Conservation (phyloP, 1,284 basidiomycete species). For the Fomitopsis betulina region DNA sequence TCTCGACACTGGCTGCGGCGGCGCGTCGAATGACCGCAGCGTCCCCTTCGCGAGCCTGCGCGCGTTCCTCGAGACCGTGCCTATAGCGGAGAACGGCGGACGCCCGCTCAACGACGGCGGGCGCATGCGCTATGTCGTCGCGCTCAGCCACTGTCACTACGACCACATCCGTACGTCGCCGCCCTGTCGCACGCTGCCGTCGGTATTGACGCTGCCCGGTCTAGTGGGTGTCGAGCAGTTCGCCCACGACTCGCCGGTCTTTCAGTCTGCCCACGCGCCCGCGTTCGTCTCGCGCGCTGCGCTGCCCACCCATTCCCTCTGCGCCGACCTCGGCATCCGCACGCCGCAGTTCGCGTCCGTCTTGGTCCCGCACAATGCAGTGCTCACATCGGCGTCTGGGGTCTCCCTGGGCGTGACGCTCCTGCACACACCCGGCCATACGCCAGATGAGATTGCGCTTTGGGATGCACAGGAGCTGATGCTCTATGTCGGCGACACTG, state of each 20-base stretch:
- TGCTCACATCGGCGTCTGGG: conserved; percentile 10
- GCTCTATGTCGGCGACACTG: conserved; percentile 51
- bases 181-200: not conserved
- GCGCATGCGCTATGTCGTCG: conserved; percentile 40
- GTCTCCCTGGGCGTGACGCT: conserved; percentile 30
- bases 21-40: conserved; percentile 34
- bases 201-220: not conserved
- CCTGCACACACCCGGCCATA: conserved; percentile 53
- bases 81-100: conserved; percentile 37
- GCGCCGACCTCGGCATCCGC: conserved; percentile 34
- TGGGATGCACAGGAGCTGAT: conserved; percentile 44
- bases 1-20: conserved; percentile 53
- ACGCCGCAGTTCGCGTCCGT: conserved; percentile 40
- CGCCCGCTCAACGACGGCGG: conserved; percentile 39
- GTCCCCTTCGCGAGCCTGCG: conserved; percentile 40
- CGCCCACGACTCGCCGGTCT: conserved; percentile 38
- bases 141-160: conserved; percentile 51
- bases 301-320: conserved; percentile 41
- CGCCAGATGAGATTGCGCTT: conserved; percentile 49
- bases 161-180: conserved; percentile 48
- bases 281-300: conserved; percentile 37
- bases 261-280: conserved; percentile 42
- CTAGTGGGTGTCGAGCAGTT: conserved; percentile 49
- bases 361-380: conserved; percentile 34
- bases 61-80: conserved; percentile 44